These are phyloP conservation scores for Murraya koenigii DNA, from an alignment of 345 rosid species.

Conservation along the genomic window DNA sequence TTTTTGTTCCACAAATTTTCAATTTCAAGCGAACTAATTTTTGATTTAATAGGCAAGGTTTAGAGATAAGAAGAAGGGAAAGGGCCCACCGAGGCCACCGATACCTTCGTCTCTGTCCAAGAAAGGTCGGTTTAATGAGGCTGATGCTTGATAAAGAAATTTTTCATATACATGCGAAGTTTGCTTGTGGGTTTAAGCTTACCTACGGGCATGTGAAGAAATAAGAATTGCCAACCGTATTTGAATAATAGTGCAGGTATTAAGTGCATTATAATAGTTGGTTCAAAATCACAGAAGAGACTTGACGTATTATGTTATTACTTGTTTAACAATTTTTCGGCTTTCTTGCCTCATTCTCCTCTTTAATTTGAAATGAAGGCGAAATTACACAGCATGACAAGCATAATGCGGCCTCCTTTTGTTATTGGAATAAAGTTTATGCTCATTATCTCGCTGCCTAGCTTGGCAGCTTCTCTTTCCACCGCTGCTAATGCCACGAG, in stretches of 20 bases:
- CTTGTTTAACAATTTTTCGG: background rate
- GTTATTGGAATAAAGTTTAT: background rate
- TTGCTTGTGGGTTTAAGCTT: too few species aligned
- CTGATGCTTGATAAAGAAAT: background rate
- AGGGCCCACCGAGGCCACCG: slow-evolving; percentile 3
- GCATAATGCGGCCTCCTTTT: background rate
- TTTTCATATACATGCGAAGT: too few species aligned
- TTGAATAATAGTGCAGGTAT: background rate
- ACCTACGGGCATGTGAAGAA: background rate
- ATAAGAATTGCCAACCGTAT: background rate
- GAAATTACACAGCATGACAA: too few species aligned
- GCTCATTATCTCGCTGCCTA: background rate
- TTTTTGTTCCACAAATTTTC: too few species aligned
- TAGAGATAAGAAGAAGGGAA: slow-evolving; percentile 1
- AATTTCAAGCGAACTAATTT: background rate
- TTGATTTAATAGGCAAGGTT: background rate
- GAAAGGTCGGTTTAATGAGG: background rate
- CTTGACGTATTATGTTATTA: background rate
- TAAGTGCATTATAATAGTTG: background rate
- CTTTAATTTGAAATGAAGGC: too few species aligned
- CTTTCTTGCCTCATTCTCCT: too few species aligned
- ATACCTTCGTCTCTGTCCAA: background rate
- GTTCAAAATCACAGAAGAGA: background rate
- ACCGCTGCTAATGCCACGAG: background rate
- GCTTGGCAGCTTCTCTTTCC: background rate